Evolutionary conservation across 352 stramenopile genomes (phyloP), one percentile per base, ranked within the genome.

Genomic region (Blastocystis hominis): DNA sequence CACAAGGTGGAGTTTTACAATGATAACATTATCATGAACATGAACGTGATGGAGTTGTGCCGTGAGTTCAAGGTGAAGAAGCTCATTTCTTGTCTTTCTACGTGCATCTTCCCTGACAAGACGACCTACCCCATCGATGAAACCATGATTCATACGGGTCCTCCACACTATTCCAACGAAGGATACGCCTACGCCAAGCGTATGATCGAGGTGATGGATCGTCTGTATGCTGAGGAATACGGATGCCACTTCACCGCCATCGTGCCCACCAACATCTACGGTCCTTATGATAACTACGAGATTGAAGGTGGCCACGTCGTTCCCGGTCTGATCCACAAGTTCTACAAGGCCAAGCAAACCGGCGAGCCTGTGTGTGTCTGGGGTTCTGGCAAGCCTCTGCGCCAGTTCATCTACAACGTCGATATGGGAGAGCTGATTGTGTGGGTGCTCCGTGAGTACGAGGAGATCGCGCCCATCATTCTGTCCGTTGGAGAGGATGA

Each of bases 221-320:
- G 81, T 47, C 54, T 86, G 30, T 91, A 91, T 75, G 89, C 90
- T n/a, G 92, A 96, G 66, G 93, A 98, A 91, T 97, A 98, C 89
- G 93, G 93, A 62, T 98, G 94, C 88, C 95, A 94, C 89, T 98
- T 98, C 90, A 98, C 96, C n/a, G 94, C 93, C 46, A 96, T 98
- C 75, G 98, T 99, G 88, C 96, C 96, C 13, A 98, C 96, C 66
- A 99, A 99, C 90, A 97, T 99, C 89, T 99, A 98, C 90, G 96
- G 96, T 24, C 95, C 95, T 9, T 90, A 97, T 89, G 96, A 99
- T 91, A 99, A 98, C 90, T 99, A 98, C 91, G 95, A 92, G 89
- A 94, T 98, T 81, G 89, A 97, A 79, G 93, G 97, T 86, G 95
- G 96, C 75, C 96, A 99, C 86, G 96, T 98, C 44, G 96, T 98